Evolutionary conservation across 2,329 filamentous ascomycete genomes (phyloP).

Genomic region (Aciculosporium take): DNA sequence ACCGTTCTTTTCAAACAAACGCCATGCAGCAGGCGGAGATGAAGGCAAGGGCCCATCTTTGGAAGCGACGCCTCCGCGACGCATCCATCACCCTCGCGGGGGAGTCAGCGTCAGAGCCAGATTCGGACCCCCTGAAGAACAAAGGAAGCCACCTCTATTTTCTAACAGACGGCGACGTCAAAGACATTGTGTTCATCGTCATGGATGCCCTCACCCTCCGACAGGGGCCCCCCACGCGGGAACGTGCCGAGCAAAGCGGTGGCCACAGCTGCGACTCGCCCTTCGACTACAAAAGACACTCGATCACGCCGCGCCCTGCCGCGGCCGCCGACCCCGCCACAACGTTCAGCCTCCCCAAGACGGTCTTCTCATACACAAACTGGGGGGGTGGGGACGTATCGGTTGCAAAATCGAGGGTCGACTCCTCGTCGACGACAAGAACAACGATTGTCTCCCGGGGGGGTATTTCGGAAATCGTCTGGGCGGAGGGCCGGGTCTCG

Average conservation of each 20-base stretch:
- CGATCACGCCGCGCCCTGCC: conserved; percentile 13
- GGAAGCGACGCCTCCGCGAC: background rate
- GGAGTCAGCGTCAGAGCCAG: background rate
- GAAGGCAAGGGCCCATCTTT: conserved; percentile 4
- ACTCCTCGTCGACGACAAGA: conserved; percentile 11
- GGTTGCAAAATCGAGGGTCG: background rate
- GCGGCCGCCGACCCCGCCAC: conserved; percentile 18
- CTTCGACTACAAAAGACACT: conserved; percentile 10
- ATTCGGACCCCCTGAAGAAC: no score
- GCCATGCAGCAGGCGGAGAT: conserved; percentile 2
- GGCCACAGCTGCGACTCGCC: background rate
- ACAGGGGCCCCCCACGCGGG: background rate
- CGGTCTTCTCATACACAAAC: conserved; percentile 14
- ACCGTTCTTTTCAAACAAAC: background rate
- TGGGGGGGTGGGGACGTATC: background rate
- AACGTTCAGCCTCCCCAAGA: conserved; percentile 19
- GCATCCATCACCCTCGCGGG: conserved; percentile 1
- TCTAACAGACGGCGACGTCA: conserved; percentile 7
- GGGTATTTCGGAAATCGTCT: conserved; percentile 18
- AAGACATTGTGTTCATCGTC: conserved; percentile 5
- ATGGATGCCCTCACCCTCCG: conserved; percentile 3
- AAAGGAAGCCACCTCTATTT: conserved; percentile 6
- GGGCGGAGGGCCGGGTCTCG: conserved; percentile 10
- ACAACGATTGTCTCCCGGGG: conserved; percentile 17
- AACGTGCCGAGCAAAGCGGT: no score